A percentile compares a stretch with the other conserved stretches of the same genome.
phyloP scores from a whole-genome alignment of 2,329 filamentous ascomycete genomes.

The Coleophoma eucalyptorum region DNA sequence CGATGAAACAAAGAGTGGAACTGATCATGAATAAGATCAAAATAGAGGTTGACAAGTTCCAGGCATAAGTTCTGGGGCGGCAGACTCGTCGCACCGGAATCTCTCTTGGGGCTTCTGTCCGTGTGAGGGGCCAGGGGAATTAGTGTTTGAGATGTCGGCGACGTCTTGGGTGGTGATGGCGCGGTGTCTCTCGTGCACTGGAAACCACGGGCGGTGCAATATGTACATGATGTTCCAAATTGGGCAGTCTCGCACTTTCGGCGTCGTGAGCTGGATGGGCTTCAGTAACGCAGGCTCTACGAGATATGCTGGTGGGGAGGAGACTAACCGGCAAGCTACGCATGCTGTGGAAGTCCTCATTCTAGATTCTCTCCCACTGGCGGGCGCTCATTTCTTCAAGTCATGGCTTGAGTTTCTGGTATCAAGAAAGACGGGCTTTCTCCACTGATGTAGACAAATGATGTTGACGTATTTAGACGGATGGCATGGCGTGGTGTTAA shows the following conservation, averaged over 20 bases:
- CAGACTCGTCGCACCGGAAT: not conserved
- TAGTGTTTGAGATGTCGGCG: not conserved
- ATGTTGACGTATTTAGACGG: too few relatives aligned
- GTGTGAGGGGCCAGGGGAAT: not conserved
- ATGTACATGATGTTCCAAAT: constrained; percentile 5
- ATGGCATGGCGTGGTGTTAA: too few relatives aligned
- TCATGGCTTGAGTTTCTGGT: not conserved
- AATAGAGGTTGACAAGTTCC: constrained; percentile 28
- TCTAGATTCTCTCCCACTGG: not conserved
- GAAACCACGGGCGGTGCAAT: constrained; percentile 5
- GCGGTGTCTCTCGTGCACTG: constrained; percentile 6
- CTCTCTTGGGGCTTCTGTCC: not conserved
- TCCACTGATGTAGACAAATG: not conserved
- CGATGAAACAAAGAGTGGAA: constrained; percentile 30
- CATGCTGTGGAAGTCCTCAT: constrained; percentile 2
- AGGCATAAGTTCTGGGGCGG: not conserved
- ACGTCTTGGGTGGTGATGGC: not conserved
- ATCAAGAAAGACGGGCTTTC: not conserved
- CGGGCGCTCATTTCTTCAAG: not conserved
- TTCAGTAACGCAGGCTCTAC: not conserved
- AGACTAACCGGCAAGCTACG: not conserved
- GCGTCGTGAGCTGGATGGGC: constrained; percentile 2
- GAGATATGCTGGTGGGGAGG: not conserved
- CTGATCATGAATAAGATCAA: constrained; percentile 29
- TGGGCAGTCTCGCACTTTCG: constrained; percentile 5